Evolutionary conservation across 2,329 filamentous ascomycete genomes (phyloP), one percentile per base, ranked within the genome.

Genomic region (Lanzia echinophila): DNA sequence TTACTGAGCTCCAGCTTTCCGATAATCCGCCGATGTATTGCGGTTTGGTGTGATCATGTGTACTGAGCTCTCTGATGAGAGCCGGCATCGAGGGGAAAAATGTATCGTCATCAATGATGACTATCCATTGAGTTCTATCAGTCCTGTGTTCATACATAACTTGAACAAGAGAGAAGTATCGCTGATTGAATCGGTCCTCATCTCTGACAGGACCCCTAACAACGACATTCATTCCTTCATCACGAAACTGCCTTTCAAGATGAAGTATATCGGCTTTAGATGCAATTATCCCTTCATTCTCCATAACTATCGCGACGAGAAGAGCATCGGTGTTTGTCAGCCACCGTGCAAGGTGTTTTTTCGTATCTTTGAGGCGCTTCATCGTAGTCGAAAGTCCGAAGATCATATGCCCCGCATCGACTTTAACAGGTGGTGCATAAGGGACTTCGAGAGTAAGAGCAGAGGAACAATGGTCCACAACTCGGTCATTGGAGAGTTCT

Each of bases 341-440:
- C 66, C 65, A 68, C n/a, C 65, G 58, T 31, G 56, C 61, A 19
- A 68, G 47, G 48, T 67, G 65, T 46, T 62, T 63, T 15, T 64
- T 60, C 3, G 65, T 66, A 20, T 62, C 63, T 19, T 59, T 62
- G 28, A 68, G 55, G 8, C 65, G 58, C 10, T 51, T 51, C 33
- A 67, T 63, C 11, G 64, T 67, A 0, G 66, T 68, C 39, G 65
- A 63, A 10, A 67, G 36, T 11, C 63, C 65, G 50, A 68, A 68
- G 67, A 82, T 77, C 67, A 82, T 80, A 57, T 81, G 77, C 49
- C 77, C 78, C 7, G 78, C 72, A 56, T 82, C 78, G 55, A 74
- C 54, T 19, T 53, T 48, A 1, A 31, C 39, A 32, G 52, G 33
- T 6, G 55, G 47, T 11, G 57, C 56, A 5, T 52, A 53, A 6